phyloP scores from a whole-genome alignment of 177 flowering plant genomes.

The Vitis hybrid region DNA sequence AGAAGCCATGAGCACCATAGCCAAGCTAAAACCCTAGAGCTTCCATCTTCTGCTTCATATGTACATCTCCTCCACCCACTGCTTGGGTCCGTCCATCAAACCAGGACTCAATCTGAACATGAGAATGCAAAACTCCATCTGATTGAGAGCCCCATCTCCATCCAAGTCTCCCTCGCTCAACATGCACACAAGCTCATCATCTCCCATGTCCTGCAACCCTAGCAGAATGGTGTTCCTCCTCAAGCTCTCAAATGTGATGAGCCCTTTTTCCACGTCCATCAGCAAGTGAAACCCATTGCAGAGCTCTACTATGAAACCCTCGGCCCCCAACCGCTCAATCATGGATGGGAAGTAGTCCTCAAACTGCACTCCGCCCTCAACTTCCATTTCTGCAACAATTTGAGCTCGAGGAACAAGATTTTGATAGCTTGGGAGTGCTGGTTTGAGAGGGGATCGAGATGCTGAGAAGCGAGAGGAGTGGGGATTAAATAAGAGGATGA shows the following conservation, averaged over 20 bases:
- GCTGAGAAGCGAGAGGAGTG: neutral
- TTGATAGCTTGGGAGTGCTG: neutral
- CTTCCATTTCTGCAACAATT: neutral
- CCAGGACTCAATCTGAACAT: slow-evolving; percentile 26
- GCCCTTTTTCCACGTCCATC: slow-evolving; percentile 18
- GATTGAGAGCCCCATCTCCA: slow-evolving; percentile 26
- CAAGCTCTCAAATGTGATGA: slow-evolving; percentile 28
- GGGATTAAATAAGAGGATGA: neutral
- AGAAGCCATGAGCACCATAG: no score
- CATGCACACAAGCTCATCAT: slow-evolving; percentile 21
- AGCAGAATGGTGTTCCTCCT: slow-evolving; percentile 13
- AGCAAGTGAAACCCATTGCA: slow-evolving; percentile 17
- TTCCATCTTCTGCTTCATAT: no score
- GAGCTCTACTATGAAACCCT: slow-evolving; percentile 20
- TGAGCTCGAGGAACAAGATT: neutral
- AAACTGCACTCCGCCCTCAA: slow-evolving; percentile 2
- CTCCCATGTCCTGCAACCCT: slow-evolving; percentile 20
- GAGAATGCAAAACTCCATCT: slow-evolving; percentile 26
- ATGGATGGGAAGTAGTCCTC: slow-evolving; percentile 24
- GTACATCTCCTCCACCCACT: slow-evolving; percentile 9
- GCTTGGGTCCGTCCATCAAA: slow-evolving; percentile 19
- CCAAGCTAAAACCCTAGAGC: no score
- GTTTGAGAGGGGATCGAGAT: neutral
- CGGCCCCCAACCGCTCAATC: slow-evolving; percentile 12
- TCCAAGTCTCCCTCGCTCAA: slow-evolving; percentile 23